Conservation (phyloP, 148 eudicot genomes). For the Silene conica region DNA sequence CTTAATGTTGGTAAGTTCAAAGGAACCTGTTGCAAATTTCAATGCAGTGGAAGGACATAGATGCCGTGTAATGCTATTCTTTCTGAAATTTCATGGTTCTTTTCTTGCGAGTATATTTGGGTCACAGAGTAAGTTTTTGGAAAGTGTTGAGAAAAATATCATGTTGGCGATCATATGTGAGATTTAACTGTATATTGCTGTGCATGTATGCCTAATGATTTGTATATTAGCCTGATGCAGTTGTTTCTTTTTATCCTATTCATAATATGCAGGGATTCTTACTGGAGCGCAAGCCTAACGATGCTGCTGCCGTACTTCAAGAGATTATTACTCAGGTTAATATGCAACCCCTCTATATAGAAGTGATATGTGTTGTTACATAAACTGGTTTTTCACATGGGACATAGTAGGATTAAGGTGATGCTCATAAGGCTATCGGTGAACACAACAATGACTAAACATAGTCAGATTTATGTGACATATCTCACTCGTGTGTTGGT, state of each 20-base stretch:
- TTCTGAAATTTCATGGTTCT: not conserved
- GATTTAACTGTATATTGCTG: not conserved
- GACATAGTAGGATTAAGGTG: not conserved
- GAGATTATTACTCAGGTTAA: conserved; percentile 62
- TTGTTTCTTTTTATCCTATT: not conserved
- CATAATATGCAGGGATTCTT: conserved; percentile 57
- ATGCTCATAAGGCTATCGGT: too few species aligned
- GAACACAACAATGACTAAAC: too few species aligned
- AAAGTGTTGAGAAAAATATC: not conserved
- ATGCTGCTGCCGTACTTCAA: conserved; percentile 72
- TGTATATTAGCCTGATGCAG: not conserved
- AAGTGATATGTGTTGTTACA: not conserved
- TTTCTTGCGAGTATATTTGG: not conserved
- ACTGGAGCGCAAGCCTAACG: conserved; percentile 73
- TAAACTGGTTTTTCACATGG: not conserved
- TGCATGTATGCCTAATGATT: conserved; percentile 1
- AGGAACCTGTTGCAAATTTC: not conserved
- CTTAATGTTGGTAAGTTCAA: not conserved
- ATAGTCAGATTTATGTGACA: not conserved
- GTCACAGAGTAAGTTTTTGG: not conserved
- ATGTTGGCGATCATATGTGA: not conserved
- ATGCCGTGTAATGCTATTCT: not conserved
- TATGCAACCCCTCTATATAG: not conserved
- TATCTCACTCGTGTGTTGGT: not conserved
- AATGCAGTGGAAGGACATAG: not conserved